A percentile compares a stretch with the other conserved stretches of the same genome.
These are phyloP conservation scores for Cynara cardunculus DNA, from an alignment of 129 eudicot genomes.

Conservation along the genomic window DNA sequence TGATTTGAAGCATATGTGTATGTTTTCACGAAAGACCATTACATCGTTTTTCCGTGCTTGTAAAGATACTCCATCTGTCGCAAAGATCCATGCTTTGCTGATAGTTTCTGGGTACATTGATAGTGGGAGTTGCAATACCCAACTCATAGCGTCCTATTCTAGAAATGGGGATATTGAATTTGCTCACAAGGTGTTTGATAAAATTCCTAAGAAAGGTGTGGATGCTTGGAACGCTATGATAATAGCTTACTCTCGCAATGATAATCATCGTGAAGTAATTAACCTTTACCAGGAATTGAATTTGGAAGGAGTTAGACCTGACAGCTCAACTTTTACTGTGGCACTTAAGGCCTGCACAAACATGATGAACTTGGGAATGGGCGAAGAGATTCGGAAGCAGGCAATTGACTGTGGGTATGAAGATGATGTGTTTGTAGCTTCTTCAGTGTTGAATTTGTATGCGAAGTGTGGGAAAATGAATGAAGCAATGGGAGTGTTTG, in stretches of 20 bases:
- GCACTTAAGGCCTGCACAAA: slow-evolving; percentile 75
- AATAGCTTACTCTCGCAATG: slow-evolving; percentile 43
- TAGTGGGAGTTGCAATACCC: slow-evolving; percentile 38
- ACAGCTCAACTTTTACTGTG: slow-evolving; percentile 84
- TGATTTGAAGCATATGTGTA: slow-evolving; percentile 5
- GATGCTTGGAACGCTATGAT: slow-evolving; percentile 76
- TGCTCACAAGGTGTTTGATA: slow-evolving; percentile 71
- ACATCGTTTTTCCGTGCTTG: slow-evolving; percentile 34
- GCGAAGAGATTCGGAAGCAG: slow-evolving; percentile 47
- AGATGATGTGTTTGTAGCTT: slow-evolving; percentile 66
- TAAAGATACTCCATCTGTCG: slow-evolving; percentile 40
- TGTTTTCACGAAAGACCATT: slow-evolving; percentile 32
- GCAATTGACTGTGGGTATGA: slow-evolving; percentile 59
- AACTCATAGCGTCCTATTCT: slow-evolving; percentile 53
- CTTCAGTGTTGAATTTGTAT: slow-evolving; percentile 61
- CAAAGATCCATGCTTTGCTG: slow-evolving; percentile 55
- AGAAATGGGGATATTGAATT: slow-evolving; percentile 39
- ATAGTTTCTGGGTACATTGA: slow-evolving; percentile 43
- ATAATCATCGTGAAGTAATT: slow-evolving; percentile 41
- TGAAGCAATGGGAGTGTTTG: slow-evolving; percentile 65
- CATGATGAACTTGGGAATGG: slow-evolving; percentile 52
- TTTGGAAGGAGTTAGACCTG: slow-evolving; percentile 48
- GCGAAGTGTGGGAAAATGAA: slow-evolving; percentile 71
- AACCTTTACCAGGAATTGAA: slow-evolving; percentile 41
- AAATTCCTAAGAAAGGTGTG: slow-evolving; percentile 48